Evolutionary conservation across 768 basidiomycete species (phyloP), one percentile per base, ranked within the genome.

Genomic region (Macrolepiota dolichaula): DNA sequence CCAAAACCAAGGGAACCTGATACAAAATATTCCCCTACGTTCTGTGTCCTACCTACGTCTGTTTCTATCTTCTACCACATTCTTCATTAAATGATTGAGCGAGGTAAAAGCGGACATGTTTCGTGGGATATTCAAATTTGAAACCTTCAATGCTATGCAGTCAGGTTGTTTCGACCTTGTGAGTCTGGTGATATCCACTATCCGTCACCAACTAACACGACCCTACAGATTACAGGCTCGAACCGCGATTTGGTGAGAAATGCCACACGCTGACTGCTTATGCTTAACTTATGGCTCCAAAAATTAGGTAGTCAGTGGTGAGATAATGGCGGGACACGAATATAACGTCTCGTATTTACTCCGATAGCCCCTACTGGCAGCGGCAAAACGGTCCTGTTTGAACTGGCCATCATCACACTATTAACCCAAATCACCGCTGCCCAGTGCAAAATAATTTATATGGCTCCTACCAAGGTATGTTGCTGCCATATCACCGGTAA

Each of bases 371-470:
- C 97, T 0, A 98, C 97, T 13, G 94, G 96, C 29, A 92, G 93
- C 54, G 97, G 97, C 29, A 98, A 98, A 74, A 99, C 97, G 0
- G 93, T 91, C 9, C 74, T 98, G 29, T 99, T 98, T 66, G 97
- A 99, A 70, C 76, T 99, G 13, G 85, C 91, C 1, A 91, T 98
- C 57, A 84, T 98, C 54, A 85, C 85, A 32, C 76, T 76, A 54
- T 29, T 69, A 64, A 11, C 72, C 70, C 27, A 70, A 75, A 27
- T 63, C 71, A n/a, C 66, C 72, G n/a, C 25, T 4, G 32, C 36
- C 13, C 60, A 36, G 6, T 54, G 59, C 2, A 93, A 92, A 75
- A 90, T 89, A 64, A 85, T 99, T 15, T 99, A 99, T 69, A 86
- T 99, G 66, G 92, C 95, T 1, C 96, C 95, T 0, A 96, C 94